A percentile compares a stretch with the other conserved stretches of the same genome.
phyloP scores from a whole-genome alignment of 305 asterid genomes.

The Fraxinus xanthoxyloides region DNA sequence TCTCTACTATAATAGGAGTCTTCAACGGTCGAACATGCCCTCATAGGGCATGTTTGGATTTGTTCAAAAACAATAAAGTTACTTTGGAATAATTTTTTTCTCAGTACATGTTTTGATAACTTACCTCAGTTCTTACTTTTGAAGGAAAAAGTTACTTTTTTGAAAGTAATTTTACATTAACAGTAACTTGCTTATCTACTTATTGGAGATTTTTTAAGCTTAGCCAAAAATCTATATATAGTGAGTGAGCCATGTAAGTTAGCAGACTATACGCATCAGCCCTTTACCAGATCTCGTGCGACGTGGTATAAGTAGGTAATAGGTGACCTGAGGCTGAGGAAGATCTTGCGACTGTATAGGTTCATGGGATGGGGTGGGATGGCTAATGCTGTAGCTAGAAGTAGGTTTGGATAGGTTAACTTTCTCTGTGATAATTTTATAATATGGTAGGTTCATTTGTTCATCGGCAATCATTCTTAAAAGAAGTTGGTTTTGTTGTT shows the following conservation, averaged over 20 bases:
- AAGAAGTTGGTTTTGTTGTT: background rate
- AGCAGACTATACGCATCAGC: background rate
- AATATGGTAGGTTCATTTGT: constrained; percentile 2
- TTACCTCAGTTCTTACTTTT: background rate
- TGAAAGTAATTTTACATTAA: constrained; percentile 35
- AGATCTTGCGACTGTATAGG: background rate
- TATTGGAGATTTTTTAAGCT: background rate
- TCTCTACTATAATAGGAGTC: background rate
- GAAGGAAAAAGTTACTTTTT: constrained; percentile 19
- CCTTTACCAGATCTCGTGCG: background rate
- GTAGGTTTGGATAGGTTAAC: background rate
- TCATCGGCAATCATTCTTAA: background rate
- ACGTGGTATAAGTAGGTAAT: constrained; percentile 6
- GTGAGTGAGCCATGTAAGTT: constrained; percentile 4
- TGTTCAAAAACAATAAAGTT: background rate
- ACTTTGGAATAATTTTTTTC: background rate
- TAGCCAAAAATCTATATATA: constrained; percentile 5
- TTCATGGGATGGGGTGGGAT: constrained; percentile 6
- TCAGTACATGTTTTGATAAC: background rate
- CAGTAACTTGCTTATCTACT: background rate
- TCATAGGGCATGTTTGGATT: background rate
- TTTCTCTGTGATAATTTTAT: background rate
- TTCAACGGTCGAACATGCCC: background rate
- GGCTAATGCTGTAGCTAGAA: background rate
- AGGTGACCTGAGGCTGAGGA: constrained; percentile 15